Evolutionary conservation across 202 grass and related monocot species (phyloP), one percentile per base, ranked within the genome.

Genomic region (Setaria italica): DNA sequence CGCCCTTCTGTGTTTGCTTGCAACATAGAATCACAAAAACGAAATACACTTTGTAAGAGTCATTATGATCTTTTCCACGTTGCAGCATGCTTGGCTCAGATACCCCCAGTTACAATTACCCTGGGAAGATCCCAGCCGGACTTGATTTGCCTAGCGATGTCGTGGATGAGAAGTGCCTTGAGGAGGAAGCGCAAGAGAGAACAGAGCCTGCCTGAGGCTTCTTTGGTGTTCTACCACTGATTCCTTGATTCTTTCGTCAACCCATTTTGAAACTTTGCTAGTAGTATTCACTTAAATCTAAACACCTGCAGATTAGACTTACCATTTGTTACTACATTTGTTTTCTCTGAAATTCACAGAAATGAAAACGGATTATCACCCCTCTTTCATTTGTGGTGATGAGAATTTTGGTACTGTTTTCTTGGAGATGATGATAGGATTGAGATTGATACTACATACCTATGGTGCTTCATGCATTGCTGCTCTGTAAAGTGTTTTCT

Each of bases 1-100:
- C 30, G 41, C 25, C 32, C 46, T 4, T 35, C 25, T 46, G 3
- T 47, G 9, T 70, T 70, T 45, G 0, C 9, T 45, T 70, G 41
- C 20, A 29, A 47, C 42, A 1, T 25, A 7, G 39, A 70, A 46
- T 45, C 8, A 14, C 9, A 11, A 14, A 25, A 21, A 46, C 0
- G 15, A 39, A 17, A 67, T 11, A 49, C 48, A 39, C 48, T 39
- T 17, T 46, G 43, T 42, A 62, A 49, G 2, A 30, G 12, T 5
- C 29, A 54, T 32, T 60, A 80, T 2, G 4, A 20, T 7, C 6
- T 53, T 57, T 55, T 10, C 29, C 64, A 57, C 60, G 15, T 9
- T 86, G 64, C 78, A 99, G 93, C 45, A 91, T 91, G 80, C 80
- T 92, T 71, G 93, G 91, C 39, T 78, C 72, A 0, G 58, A 89